Evolutionary conservation across 768 basidiomycete genomes (phyloP).

Genomic region (Suillus hirtellus): DNA sequence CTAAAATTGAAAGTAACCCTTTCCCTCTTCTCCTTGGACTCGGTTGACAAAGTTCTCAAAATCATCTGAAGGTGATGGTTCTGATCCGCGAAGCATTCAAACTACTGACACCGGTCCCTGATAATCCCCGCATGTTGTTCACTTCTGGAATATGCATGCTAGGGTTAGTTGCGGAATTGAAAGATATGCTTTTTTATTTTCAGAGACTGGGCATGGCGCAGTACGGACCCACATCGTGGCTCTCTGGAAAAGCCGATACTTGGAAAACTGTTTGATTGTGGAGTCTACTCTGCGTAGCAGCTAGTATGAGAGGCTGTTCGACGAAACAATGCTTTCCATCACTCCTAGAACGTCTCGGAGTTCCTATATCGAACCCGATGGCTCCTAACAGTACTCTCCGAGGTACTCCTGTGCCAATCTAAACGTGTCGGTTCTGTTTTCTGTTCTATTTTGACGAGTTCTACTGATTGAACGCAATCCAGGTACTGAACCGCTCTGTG

Average conservation of each 20-base stretch:
- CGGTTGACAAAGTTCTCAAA: neutral
- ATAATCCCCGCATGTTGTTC: neutral
- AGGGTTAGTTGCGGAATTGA: neutral
- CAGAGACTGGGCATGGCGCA: neutral
- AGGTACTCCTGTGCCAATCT: constrained; percentile 25
- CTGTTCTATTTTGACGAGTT: neutral
- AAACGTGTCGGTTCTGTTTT: constrained; percentile 24
- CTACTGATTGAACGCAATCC: neutral
- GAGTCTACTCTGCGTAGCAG: neutral
- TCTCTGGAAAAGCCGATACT: neutral
- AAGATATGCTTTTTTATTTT: neutral
- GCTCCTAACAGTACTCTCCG: constrained; percentile 28
- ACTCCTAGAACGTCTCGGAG: neutral
- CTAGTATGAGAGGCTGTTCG: neutral
- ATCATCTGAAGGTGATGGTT: neutral
- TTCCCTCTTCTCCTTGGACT: neutral
- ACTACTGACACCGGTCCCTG: constrained; percentile 3
- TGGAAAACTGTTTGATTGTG: neutral
- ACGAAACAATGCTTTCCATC: neutral
- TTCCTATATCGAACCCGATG: constrained; percentile 18
- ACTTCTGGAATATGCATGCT: neutral
- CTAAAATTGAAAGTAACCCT: neutral
- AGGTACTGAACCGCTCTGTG: constrained; percentile 26
- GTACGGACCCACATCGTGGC: neutral
- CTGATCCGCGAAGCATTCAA: neutral